Conservation (phyloP, 2,329 filamentous ascomycete species). For the Curvularia sp. region DNA sequence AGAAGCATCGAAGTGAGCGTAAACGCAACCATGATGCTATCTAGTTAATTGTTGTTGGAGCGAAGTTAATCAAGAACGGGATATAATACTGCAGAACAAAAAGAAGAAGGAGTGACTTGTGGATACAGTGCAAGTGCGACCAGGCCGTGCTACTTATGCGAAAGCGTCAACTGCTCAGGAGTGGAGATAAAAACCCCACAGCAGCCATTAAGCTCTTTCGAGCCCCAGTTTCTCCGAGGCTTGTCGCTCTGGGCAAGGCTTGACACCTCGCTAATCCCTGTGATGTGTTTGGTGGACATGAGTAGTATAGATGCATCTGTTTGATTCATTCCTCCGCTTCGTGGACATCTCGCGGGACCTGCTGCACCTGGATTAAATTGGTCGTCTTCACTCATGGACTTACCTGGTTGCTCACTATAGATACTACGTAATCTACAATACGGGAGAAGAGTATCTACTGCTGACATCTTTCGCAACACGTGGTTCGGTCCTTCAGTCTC, state of each 20-base stretch:
- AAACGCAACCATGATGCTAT: constrained; percentile 33
- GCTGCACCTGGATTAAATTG: background rate
- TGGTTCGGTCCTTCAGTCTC: background rate
- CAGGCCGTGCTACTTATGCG: constrained; percentile 26
- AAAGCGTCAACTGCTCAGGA: background rate
- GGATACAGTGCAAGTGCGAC: constrained; percentile 4
- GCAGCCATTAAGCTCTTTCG: background rate
- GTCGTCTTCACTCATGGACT: background rate
- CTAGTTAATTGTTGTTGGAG: constrained; percentile 5
- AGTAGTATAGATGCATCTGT: background rate
- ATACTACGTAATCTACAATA: background rate
- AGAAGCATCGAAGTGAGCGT: constrained; percentile 30
- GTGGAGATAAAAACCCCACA: background rate
- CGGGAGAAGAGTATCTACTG: background rate
- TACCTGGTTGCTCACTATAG: background rate
- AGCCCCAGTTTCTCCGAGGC: constrained; percentile 1
- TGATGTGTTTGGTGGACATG: constrained; percentile 3
- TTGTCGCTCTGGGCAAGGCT: constrained; percentile 16
- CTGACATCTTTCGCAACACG: background rate
- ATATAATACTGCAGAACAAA: constrained; percentile 13
- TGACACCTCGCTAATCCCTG: constrained; percentile 1
- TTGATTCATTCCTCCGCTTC: background rate
- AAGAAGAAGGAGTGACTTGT: constrained; percentile 9
- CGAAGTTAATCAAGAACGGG: constrained; percentile 18
- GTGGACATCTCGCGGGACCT: background rate